These are phyloP conservation scores for Phanerochaete sordida DNA, from an alignment of 768 basidiomycete species.

Conservation along the genomic window DNA sequence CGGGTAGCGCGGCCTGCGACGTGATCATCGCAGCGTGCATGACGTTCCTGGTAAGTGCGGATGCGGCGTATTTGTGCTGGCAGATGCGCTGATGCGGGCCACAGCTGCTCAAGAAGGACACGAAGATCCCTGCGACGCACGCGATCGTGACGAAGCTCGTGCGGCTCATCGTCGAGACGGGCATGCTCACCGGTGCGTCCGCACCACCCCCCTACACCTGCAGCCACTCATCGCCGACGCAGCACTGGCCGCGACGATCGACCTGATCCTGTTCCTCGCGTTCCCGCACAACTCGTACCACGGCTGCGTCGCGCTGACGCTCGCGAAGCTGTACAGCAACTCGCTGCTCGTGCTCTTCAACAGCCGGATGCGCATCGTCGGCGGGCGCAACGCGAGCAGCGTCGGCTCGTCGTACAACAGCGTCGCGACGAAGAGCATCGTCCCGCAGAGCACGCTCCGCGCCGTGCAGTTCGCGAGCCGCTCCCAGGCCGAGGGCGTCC, in stretches of 20 bases:
- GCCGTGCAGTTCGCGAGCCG: too few relatives aligned
- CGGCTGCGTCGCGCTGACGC: background rate
- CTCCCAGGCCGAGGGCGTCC: background rate
- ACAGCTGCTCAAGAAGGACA: background rate
- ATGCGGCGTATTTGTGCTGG: background rate
- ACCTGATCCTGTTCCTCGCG: background rate
- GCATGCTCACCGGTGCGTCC: conserved; percentile 1
- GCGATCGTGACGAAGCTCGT: background rate
- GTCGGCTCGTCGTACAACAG: too few relatives aligned
- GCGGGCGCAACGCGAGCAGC: too few relatives aligned
- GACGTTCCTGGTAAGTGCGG: conserved; percentile 17
- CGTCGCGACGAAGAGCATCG: too few relatives aligned
- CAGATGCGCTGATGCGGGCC: background rate
- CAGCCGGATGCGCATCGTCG: conserved; percentile 3
- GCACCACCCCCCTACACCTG: background rate
- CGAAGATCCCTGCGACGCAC: background rate
- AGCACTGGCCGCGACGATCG: background rate
- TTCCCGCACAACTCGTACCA: background rate
- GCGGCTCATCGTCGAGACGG: conserved; percentile 2
- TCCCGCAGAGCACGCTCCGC: too few relatives aligned
- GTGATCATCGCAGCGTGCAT: conserved; percentile 24
- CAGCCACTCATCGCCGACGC: background rate
- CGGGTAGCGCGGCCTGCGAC: conserved; percentile 19
- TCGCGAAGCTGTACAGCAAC: conserved; percentile 10
- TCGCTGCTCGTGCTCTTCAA: conserved; percentile 9